Percentiles rank a stretch among this genome's conserved stretches.
These are phyloP conservation scores for Colletotrichum euphorbiae DNA, from an alignment of 2,329 filamentous ascomycete genomes.

Conservation along the genomic window DNA sequence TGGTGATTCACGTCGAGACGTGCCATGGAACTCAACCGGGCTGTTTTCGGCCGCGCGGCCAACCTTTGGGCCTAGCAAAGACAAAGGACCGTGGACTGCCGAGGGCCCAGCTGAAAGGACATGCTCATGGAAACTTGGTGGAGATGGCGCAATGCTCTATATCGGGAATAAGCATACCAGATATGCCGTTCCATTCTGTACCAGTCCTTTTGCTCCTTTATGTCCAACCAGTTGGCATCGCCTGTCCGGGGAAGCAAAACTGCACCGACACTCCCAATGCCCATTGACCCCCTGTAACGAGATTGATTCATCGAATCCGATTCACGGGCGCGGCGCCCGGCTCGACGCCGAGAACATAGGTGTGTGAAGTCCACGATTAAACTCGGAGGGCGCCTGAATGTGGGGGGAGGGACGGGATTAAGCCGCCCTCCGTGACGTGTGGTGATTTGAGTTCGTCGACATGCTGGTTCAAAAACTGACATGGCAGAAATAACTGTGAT, in stretches of 20 bases:
- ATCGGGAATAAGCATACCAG: conserved; percentile 10
- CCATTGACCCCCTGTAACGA: conserved; percentile 2
- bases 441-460: conserved; percentile 22
- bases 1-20: conserved; percentile 13
- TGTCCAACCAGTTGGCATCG: neutral
- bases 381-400: conserved; percentile 7
- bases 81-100: conserved; percentile 27
- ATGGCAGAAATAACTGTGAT: conserved; percentile 15
- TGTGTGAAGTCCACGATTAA: conserved; percentile 20
- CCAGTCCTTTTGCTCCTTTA: neutral
- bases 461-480: neutral
- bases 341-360: conserved; percentile 9
- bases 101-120: conserved; percentile 19
- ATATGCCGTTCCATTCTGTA: neutral
- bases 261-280: neutral
- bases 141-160: conserved; percentile 24
- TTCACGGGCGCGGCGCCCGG: neutral
- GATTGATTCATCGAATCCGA: neutral
- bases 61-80: neutral
- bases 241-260: conserved; percentile 1
- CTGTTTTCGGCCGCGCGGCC: conserved; percentile 24
- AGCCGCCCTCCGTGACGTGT: conserved; percentile 6
- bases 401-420: conserved; percentile 5
- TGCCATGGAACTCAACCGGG: conserved; percentile 18
- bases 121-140: neutral